Base-by-base conservation (phyloP, 331 rosid species). In the Pyracantha coccinea region DNA sequence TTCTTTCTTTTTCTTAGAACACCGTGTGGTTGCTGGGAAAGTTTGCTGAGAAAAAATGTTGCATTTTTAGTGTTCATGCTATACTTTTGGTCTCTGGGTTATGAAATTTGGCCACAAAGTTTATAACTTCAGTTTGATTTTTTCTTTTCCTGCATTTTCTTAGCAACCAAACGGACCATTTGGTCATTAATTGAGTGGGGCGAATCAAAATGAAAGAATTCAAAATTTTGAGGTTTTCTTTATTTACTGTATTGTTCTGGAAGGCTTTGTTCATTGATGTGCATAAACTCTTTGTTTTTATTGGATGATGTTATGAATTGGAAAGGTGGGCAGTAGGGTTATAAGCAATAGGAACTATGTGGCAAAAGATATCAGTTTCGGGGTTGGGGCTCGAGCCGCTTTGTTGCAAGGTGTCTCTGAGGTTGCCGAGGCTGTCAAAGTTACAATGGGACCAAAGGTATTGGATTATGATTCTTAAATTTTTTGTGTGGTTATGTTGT, bases 391-490 rank as follows among this genome's bases (percentile, higher is more conserved):
- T 79, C 99, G 97, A 25, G 96, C 97, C 9, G 90, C 97, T 33
- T 83, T 94, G 84, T 80, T 94, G 28, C 89, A 85, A 74, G 99
- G 99, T 8, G 97, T 94, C 55, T 83, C 97, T 32, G 92, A 92
- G 83, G 96, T 94, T 50, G 97, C 99, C 16, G 96, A 92, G 13
- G 99, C 99, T 61, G 99, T 94, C 6, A 94, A 94, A 88, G 97
- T 94, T 55, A 94, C 99, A 17, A 94, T 94, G 99, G 96, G 99
- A 66, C 99, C 97, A 19, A 91, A 91, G 99, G 99, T 93, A 76
- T 69, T 77, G 53, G 12, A 31, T 60, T 57, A 33, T 41, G 59
- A 50, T 53, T 57, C 62, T 63, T 23, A 44, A 24, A 4, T 71
- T 71, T 71, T 74, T 4, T 17, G 13, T 50, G 8, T 66, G 5